Evolutionary conservation across 129 eudicot species (phyloP).

Genomic region (Flaveria robusta): DNA sequence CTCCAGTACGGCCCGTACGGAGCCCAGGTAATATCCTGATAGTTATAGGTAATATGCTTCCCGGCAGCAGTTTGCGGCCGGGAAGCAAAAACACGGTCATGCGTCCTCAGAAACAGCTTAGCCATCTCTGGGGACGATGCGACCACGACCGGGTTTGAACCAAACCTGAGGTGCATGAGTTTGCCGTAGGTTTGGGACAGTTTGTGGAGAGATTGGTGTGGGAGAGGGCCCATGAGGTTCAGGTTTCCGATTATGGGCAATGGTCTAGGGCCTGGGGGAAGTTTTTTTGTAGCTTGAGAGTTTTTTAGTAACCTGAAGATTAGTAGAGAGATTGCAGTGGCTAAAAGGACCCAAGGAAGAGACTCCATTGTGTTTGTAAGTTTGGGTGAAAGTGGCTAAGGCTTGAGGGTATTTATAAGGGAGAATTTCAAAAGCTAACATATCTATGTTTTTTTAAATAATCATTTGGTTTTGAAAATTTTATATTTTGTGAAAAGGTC

Average conservation of each 20-base stretch:
- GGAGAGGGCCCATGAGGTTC: conserved; percentile 47
- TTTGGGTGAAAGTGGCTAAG: neutral
- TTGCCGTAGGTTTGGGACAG: conserved; percentile 51
- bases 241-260: conserved; percentile 64
- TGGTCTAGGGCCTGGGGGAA: conserved; percentile 56
- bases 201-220: conserved; percentile 52
- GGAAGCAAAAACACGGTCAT: conserved; percentile 50
- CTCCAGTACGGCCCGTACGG: conserved; percentile 56
- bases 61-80: conserved; percentile 53
- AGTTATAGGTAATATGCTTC: conserved; percentile 42
- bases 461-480: too few species aligned
- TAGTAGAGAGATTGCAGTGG: conserved; percentile 20
- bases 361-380: conserved; percentile 22
- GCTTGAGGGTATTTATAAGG: neutral
- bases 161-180: conserved; percentile 48
- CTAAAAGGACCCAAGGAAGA: conserved; percentile 28
- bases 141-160: conserved; percentile 38
- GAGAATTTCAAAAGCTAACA: too few species aligned
- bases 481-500: too few species aligned
- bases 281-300: neutral
- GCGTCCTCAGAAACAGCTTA: conserved; percentile 37
- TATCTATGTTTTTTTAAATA: too few species aligned
- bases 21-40: conserved; percentile 43
- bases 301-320: conserved; percentile 19
- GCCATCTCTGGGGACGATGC: conserved; percentile 65